Base-by-base conservation (phyloP, 495 filamentous ascomycete species). In the Parathielavia appendiculata region DNA sequence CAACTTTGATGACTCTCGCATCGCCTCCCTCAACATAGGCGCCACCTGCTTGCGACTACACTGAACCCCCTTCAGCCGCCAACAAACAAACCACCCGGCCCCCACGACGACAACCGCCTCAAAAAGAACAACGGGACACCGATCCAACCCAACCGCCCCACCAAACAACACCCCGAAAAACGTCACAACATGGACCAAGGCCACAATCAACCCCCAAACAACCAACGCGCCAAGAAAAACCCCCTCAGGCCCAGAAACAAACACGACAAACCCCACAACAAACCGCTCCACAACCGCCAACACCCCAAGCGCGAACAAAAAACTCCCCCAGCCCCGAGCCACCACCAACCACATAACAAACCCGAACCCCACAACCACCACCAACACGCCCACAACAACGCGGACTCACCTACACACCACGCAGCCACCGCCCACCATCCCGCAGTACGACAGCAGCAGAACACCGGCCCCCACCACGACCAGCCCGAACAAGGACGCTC, bases 1-100 rank as follows among this genome's bases (percentile, higher is more conserved):
- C 17, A 69, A 49, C 54, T 53, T 67, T 11, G 63, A 51, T 23
- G 53, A 71, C 47, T 72, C 71, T 52, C 73, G 73, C 66, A 90
- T 79, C 20, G 79, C 83, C 60, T 81, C 80, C 65, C 91, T 81
- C 63, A 97, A 60, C 71, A 95, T 73, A 34, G 92, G 92, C 35
- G 86, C 92, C 43, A 97, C 89, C 76, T 90, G 86, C 74, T 97
- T 97, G 63, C 92, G 76, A 71, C 91, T 96, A 58, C 83, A 77
- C 49, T 79, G 76, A 22, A 86, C 61, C 63, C 84, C 79, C 23
- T 69, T 72, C 77, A 96, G 92, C 62, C 75, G 70, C 88, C 89
- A 92, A 32, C 86, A 76, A 48, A 66, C 69, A 51, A 76, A 71
- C 72, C 79, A 77, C 22, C n/a, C n/a, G n/a, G n/a, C n/a, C n/a